Evolutionary conservation across 768 basidiomycete genomes (phyloP).

Genomic region (Amanita thiersii): DNA sequence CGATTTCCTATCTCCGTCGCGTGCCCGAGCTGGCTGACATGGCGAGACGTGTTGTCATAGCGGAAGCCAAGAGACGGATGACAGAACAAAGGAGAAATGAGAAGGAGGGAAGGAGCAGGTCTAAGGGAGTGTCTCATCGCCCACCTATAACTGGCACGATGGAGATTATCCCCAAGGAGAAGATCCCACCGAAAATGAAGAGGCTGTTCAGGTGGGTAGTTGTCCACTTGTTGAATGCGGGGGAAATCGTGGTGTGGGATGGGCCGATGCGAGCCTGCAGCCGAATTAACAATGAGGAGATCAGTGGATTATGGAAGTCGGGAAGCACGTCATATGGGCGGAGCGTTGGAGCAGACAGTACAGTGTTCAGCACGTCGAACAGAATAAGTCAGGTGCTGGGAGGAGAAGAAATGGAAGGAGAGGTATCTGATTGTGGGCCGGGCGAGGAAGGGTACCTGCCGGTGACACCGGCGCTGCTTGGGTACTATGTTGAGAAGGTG

Average conservation of each 20-base stretch:
- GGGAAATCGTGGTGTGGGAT: conserved; percentile 69
- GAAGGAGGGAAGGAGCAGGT: conserved; percentile 21
- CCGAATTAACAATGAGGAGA: conserved; percentile 11
- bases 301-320: conserved; percentile 44
- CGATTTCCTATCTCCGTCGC: conserved; percentile 67
- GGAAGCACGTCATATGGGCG: conserved; percentile 12
- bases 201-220: conserved; percentile 63
- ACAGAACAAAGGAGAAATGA: conserved; percentile 38
- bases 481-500: conserved; percentile 35
- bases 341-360: conserved; percentile 15
- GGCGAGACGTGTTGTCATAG: conserved; percentile 55
- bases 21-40: conserved; percentile 65
- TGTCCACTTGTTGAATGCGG: conserved; percentile 57
- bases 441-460: conserved; percentile 65
- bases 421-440: conserved; percentile 51
- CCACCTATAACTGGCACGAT: conserved; percentile 4
- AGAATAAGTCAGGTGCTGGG: conserved; percentile 8
- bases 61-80: conserved; percentile 47
- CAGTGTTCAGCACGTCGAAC: conserved; percentile 21
- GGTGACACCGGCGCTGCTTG: conserved; percentile 45
- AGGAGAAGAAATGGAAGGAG: conserved; percentile 30
- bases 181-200: conserved; percentile 43
- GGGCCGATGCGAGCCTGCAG: conserved; percentile 40
- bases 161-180: conserved; percentile 13
- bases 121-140: conserved; percentile 10